Conservation (phyloP, 2,329 filamentous ascomycete species). For the Pestalotiopsis fici region DNA sequence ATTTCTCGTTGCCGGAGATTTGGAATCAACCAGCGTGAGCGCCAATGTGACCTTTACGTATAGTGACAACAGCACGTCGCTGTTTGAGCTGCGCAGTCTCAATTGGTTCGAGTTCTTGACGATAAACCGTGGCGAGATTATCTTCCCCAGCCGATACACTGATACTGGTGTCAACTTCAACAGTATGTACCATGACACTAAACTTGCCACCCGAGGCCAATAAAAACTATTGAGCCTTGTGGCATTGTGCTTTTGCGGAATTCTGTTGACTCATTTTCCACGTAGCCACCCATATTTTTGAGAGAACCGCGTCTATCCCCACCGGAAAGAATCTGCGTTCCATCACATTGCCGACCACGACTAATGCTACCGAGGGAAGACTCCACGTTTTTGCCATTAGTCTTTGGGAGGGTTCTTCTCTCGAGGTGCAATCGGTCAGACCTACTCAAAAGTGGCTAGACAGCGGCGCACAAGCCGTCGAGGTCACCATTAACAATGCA, state of each 20-base stretch:
- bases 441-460: slow-evolving; percentile 38
- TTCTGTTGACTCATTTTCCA: background rate
- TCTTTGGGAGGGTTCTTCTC: slow-evolving; percentile 23
- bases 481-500: slow-evolving; percentile 37
- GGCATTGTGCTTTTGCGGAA: background rate
- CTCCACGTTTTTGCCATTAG: slow-evolving; percentile 40
- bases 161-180: slow-evolving; percentile 40
- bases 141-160: slow-evolving; percentile 43
- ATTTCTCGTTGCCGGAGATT: slow-evolving; percentile 43
- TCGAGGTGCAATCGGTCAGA: slow-evolving; percentile 34
- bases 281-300: slow-evolving; percentile 41
- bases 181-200: slow-evolving; percentile 9
- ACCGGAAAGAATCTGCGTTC: slow-evolving; percentile 36
- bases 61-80: slow-evolving; percentile 38
- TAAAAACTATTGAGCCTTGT: too few species aligned
- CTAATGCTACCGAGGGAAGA: slow-evolving; percentile 33
- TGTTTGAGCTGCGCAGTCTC: slow-evolving; percentile 42
- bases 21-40: slow-evolving; percentile 35
- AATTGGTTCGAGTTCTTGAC: slow-evolving; percentile 45
- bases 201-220: too few species aligned
- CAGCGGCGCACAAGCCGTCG: slow-evolving; percentile 33
- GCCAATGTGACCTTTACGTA: slow-evolving; percentile 44
- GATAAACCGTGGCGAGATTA: slow-evolving; percentile 46
- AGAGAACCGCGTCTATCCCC: slow-evolving; percentile 39
- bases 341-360: slow-evolving; percentile 40